Evolutionary conservation across 139 green algal genomes (phyloP), one percentile per base, ranked within the genome.

Genomic region (Coelastrella sp.): DNA sequence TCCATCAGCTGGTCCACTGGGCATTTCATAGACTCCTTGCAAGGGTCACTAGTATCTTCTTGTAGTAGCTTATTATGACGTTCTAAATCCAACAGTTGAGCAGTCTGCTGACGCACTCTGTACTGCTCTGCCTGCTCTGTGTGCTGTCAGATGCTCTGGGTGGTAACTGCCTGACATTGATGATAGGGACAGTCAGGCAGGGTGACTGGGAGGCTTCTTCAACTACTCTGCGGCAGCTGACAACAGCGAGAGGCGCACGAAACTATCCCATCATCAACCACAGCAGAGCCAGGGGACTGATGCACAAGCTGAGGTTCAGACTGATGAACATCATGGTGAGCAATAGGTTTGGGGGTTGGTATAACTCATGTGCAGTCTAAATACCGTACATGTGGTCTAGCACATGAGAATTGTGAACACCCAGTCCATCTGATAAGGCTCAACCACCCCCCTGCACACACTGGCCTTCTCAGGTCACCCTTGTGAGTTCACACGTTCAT

Each of bases 231-330:
- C 73, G 88, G 63, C 86, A 91, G 59, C 80, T 94, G 19, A 48
- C 69, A 8, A 40, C 87, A 32, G 91, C 90, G 4, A 72, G 85
- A 5, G 35, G 74, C 5, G 89, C 79, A 5, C 40, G 74, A 0
- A 93, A 87, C 83, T 95, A 90, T 79, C 92, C 92, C 32, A 60
- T 94, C 59, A 89, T 94, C 60, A 93, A 94, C 84, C 88, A 94
- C 71, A 90, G 86, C 53, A 84, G 89, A 50, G 73, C 89, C 2
- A 84, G 92, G 0, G 92, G 89, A 0, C 84, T 95, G 83, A 63
- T 94, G 73, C 89, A 91, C 57, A 90, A 89, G 87, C 69, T 94
- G 63, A 82, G 92, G 23, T 85, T 78, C 25, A 86, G 89, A 15
- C 43, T 95, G 79, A 76, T 95, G 81, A 66, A 79, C 30, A 51